These are phyloP conservation scores for Rhodotorula sp. DNA, from an alignment of 1,284 basidiomycete species.

Conservation along the genomic window DNA sequence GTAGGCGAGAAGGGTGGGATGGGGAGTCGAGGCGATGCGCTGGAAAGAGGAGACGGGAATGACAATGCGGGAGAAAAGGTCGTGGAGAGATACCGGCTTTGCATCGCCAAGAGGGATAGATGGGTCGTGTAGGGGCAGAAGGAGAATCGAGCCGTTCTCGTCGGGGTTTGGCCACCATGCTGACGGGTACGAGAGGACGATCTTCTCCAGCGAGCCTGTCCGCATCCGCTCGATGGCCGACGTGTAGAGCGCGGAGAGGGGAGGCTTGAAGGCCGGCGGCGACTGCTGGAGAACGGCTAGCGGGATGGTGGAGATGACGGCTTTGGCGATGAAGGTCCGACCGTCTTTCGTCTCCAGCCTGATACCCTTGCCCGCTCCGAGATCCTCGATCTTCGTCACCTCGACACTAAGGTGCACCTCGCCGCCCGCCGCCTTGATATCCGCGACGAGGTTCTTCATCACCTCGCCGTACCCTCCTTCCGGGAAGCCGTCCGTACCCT, in stretches of 20 bases:
- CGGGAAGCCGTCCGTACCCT: constrained; percentile 54
- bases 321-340: constrained; percentile 45
- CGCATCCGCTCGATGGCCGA: constrained; percentile 48
- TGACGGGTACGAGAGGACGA: constrained; percentile 51
- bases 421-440: constrained; percentile 48
- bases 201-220: constrained; percentile 54
- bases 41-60: constrained; percentile 39
- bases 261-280: constrained; percentile 46
- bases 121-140: constrained; percentile 28
- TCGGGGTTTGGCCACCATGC: constrained; percentile 53
- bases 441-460: constrained; percentile 48
- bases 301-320: constrained; percentile 52
- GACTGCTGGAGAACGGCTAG: constrained; percentile 50
- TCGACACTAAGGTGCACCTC: constrained; percentile 46
- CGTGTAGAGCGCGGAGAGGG: constrained; percentile 44
- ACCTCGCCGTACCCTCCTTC: constrained; percentile 53
- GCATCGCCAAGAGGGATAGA: neutral
- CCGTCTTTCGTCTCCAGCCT: constrained; percentile 44
- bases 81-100: constrained; percentile 1
- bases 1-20: constrained; percentile 41
- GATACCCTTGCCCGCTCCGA: constrained; percentile 33
- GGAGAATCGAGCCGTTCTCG: constrained; percentile 33
- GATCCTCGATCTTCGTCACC: constrained; percentile 43
- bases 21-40: constrained; percentile 20
- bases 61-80: constrained; percentile 29